A percentile compares a stretch with the other conserved stretches of the same genome.
phyloP scores from a whole-genome alignment of 2,329 filamentous ascomycete genomes.

The Neonectria coccinea region DNA sequence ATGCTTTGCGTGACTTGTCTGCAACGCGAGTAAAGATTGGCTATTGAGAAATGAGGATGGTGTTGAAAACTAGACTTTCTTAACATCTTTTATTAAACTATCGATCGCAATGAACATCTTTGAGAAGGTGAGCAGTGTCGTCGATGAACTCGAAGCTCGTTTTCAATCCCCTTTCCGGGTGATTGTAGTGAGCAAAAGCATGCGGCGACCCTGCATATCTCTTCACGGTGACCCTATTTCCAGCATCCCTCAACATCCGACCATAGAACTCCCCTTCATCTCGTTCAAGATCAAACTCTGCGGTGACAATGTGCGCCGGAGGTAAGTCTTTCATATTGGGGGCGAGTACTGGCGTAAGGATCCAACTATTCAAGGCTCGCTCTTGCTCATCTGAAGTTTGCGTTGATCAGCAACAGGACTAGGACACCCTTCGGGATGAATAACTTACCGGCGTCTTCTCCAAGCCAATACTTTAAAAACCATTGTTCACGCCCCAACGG shows the following conservation, averaged over 20 bases:
- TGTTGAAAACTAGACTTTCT: too few relatives aligned
- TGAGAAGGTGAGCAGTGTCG: constrained; percentile 35
- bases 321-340: constrained; percentile 44
- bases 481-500: constrained; percentile 47
- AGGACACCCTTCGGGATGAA: not conserved
- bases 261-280: constrained; percentile 50
- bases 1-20: too few relatives aligned
- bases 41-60: too few relatives aligned
- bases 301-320: constrained; percentile 49
- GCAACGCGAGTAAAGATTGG: too few relatives aligned
- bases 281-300: constrained; percentile 51
- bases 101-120: constrained; percentile 13
- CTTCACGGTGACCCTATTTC: constrained; percentile 44
- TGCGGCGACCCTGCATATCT: constrained; percentile 46
- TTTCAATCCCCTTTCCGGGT: constrained; percentile 40
- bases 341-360: constrained; percentile 42
- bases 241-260: constrained; percentile 36
- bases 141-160: constrained; percentile 46
- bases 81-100: not conserved
- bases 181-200: constrained; percentile 48
- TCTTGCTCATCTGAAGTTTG: constrained; percentile 26
- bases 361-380: constrained; percentile 26
- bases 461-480: constrained; percentile 49
- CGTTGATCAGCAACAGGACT: too few relatives aligned
- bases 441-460: constrained; percentile 41